These are phyloP conservation scores for Avena eriantha DNA, from an alignment of 176 grass and related monocot genomes.

Conservation along the genomic window DNA sequence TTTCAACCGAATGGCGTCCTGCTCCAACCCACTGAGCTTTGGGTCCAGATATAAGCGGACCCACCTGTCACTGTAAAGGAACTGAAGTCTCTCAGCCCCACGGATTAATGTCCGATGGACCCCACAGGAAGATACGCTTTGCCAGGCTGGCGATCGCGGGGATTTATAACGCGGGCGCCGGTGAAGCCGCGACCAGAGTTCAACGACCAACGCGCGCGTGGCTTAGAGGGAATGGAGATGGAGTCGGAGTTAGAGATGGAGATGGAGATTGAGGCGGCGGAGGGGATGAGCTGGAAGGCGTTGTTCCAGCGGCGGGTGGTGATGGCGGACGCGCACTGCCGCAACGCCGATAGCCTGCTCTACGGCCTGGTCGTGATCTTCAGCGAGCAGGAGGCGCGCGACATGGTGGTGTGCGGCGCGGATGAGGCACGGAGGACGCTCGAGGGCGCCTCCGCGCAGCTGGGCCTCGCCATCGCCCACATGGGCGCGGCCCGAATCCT, in stretches of 20 bases:
- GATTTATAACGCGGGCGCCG: conserved; percentile 21
- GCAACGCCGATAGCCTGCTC: not conserved
- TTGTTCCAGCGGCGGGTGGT: conserved; percentile 29
- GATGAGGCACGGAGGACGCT: conserved; percentile 22
- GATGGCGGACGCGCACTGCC: conserved; percentile 28
- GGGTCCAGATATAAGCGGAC: not conserved
- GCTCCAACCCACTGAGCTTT: not conserved
- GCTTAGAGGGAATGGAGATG: not conserved
- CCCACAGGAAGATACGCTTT: not conserved
- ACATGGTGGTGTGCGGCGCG: not conserved
- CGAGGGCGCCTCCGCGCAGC: conserved; percentile 10
- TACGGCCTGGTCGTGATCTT: not conserved
- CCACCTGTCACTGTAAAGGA: not conserved
- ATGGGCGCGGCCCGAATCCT: conserved; percentile 45
- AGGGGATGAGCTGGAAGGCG: not conserved
- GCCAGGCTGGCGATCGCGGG: conserved; percentile 1
- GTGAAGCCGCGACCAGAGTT: not conserved
- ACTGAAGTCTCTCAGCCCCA: no score
- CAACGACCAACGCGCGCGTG: not conserved
- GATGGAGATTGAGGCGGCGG: not conserved
- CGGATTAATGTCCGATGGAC: not conserved
- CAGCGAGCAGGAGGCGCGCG: not conserved
- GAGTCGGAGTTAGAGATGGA: not conserved
- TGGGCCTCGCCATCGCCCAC: conserved; percentile 43
- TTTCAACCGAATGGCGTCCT: no score